Evolutionary conservation across 1,284 basidiomycete genomes (phyloP).

Genomic region (Puccinia coronata): DNA sequence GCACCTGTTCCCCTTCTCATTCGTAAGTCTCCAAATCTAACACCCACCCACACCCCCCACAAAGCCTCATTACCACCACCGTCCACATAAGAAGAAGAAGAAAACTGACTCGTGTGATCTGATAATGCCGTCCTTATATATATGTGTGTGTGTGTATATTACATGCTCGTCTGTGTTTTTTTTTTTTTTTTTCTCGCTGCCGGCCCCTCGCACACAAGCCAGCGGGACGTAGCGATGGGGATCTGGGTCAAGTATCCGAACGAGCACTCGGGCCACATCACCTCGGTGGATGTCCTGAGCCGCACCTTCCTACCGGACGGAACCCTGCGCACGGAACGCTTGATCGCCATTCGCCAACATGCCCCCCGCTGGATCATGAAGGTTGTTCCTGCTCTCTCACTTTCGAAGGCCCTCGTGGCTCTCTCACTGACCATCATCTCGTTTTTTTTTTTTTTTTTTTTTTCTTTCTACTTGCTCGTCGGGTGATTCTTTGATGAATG

Average conservation of each 20-base stretch:
- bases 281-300: conserved; percentile 39
- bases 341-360: conserved; percentile 43
- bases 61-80: not conserved
- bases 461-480: not conserved
- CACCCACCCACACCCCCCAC: not conserved
- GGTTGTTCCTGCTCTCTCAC: not conserved
- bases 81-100: too few species aligned
- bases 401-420: not conserved
- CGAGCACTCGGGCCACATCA: conserved; percentile 27
- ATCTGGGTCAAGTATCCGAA: conserved; percentile 49
- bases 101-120: conserved; percentile 11
- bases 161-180: not conserved
- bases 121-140: too few species aligned
- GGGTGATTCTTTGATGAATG: not conserved
- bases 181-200: not conserved
- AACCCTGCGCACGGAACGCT: conserved; percentile 39
- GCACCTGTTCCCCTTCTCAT: conserved; percentile 43
- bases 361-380: conserved; percentile 49
- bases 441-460: not conserved
- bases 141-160: too few species aligned
- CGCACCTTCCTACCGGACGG: conserved; percentile 37
- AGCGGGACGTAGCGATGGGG: conserved; percentile 40
- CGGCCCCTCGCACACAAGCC: conserved; percentile 22
- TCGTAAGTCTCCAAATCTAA: conserved; percentile 27
- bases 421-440: not conserved